These are phyloP conservation scores for Barbarea vulgaris DNA, from an alignment of 345 rosid species.

Conservation along the genomic window DNA sequence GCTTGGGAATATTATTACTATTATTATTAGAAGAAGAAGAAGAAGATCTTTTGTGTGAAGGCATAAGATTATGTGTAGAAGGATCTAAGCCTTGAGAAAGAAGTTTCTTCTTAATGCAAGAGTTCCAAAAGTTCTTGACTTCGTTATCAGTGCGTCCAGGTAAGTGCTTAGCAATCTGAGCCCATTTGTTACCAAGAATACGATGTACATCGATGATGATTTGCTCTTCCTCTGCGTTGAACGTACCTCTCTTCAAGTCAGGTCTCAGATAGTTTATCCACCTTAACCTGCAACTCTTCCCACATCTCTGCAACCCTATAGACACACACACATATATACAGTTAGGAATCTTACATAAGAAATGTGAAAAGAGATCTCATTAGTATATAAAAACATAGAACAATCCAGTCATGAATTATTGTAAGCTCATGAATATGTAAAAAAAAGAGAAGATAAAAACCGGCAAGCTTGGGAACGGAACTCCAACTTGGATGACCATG, in stretches of 20 bases:
- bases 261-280: constrained; percentile 69
- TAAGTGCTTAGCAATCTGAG: constrained; percentile 59
- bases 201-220: constrained; percentile 63
- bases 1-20: constrained; percentile 3
- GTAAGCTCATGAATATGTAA: background rate
- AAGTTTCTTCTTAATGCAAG: constrained; percentile 70
- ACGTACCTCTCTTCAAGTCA: constrained; percentile 56
- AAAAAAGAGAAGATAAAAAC: constrained; percentile 33
- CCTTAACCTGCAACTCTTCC: constrained; percentile 66
- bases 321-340: background rate
- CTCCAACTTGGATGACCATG: constrained; percentile 84
- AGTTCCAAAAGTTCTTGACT: constrained; percentile 82
- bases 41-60: constrained; percentile 41
- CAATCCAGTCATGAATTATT: background rate
- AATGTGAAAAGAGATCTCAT: background rate
- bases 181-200: constrained; percentile 62
- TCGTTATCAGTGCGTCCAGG: constrained; percentile 84
- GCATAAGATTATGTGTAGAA: constrained; percentile 53
- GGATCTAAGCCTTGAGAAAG: constrained; percentile 64
- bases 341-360: background rate
- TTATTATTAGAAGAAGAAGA: background rate
- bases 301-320: constrained; percentile 63
- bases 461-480: constrained; percentile 76
- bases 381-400: background rate
- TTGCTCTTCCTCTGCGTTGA: constrained; percentile 56